Base-by-base conservation (phyloP, 768 basidiomycete species). In the Dendrothele bispora region DNA sequence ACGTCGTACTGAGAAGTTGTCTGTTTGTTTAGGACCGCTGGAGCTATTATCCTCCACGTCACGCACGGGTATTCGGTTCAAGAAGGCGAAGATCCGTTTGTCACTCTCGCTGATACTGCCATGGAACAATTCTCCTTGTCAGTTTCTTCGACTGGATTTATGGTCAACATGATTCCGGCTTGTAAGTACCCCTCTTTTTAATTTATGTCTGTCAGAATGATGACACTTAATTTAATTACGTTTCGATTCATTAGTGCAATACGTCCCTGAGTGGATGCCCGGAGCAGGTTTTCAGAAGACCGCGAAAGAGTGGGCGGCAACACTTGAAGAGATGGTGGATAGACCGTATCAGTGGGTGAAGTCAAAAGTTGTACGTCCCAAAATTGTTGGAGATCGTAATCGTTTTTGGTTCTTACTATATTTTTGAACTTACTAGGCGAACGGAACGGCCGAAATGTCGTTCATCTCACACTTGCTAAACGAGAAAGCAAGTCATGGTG, bases 201-300 rank as follows among this genome's bases (percentile, higher is more conserved):
- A n/a, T n/a, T n/a, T n/a, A n/a, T n/a, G n/a, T n/a, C n/a, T n/a
- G n/a, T n/a, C n/a, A n/a, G n/a, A n/a, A n/a, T n/a, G n/a, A n/a
- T n/a, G n/a, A n/a, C n/a, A n/a, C n/a, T n/a, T n/a, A n/a, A n/a
- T n/a, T n/a, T n/a, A n/a, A n/a, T n/a, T n/a, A n/a, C n/a, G 14
- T 54, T 10, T 11, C 10, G 10, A 10, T 10, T 25, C n/a, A n/a
- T 4, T 37, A 82, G 78, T 80, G 45, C 64, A 66, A 28, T 58
- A 74, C 43, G 44, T 78, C 29, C 78, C 78, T 15, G 61, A 66
- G 12, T 83, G 81, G 81, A 71, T 82, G 50, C 81, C 81, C 2
- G 81, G 81, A 3, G 77, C 76, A 6, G 64, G 64, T 0, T 83
- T 83, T 66, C 71, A 81, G 55, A 51, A 55, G 35, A 71, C 62